Percentiles rank a stretch among this genome's conserved stretches.
phyloP scores from a whole-genome alignment of 805 yeast species.

The Teunomyces pallodes region DNA sequence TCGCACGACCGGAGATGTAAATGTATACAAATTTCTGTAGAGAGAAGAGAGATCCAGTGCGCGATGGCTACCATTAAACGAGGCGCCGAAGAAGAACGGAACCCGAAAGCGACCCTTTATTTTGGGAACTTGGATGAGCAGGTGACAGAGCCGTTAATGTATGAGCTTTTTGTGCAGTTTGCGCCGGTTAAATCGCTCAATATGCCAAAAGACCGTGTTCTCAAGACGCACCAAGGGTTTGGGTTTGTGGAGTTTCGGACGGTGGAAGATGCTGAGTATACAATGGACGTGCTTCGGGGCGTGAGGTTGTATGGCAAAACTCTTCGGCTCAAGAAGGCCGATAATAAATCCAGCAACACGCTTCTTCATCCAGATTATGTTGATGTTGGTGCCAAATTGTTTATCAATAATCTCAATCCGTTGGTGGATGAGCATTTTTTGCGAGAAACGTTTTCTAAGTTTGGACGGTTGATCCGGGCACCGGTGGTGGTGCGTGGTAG shows the following conservation, averaged over 20 bases:
- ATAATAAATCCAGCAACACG: slow-evolving; percentile 10
- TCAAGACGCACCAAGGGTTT: slow-evolving; percentile 74
- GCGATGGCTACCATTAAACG: background rate
- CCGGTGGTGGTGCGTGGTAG: slow-evolving; percentile 51
- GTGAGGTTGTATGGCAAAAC: slow-evolving; percentile 59
- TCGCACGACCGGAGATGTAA: background rate
- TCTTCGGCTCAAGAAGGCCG: slow-evolving; percentile 53
- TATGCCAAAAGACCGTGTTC: slow-evolving; percentile 76
- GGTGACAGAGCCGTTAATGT: slow-evolving; percentile 68
- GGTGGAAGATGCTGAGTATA: slow-evolving; percentile 67
- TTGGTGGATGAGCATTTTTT: slow-evolving; percentile 61
- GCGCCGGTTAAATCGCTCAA: slow-evolving; percentile 72
- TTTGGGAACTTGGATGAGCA: slow-evolving; percentile 80
- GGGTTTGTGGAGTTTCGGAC: slow-evolving; percentile 77
- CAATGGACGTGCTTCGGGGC: slow-evolving; percentile 57
- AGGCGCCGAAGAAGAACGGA: slow-evolving; percentile 48
- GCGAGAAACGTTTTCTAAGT: slow-evolving; percentile 56
- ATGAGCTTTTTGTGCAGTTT: slow-evolving; percentile 81
- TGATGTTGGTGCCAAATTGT: slow-evolving; percentile 53
- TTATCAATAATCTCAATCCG: slow-evolving; percentile 61
- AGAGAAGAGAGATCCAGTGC: background rate
- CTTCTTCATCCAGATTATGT: slow-evolving; percentile 10
- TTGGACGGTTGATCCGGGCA: slow-evolving; percentile 58
- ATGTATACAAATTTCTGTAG: background rate
- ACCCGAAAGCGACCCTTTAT: slow-evolving; percentile 65